These are phyloP conservation scores for Mariannaea sp. DNA, from an alignment of 2,329 filamentous ascomycete species.

Conservation along the genomic window DNA sequence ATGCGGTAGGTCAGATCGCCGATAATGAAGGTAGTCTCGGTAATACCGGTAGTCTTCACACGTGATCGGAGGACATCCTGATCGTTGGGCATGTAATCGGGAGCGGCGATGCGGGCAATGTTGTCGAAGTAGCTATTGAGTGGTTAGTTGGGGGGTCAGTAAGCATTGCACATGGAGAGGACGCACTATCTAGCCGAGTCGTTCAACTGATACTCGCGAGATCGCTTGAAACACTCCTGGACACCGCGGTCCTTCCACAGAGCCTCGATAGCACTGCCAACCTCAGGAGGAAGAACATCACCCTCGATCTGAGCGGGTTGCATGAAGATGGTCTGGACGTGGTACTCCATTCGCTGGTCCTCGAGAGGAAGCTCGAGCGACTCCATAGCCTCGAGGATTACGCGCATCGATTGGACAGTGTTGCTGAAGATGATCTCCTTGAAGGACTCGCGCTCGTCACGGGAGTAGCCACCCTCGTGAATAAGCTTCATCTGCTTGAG, in stretches of 20 bases:
- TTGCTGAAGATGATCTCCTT: slow-evolving; percentile 75
- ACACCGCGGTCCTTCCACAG: slow-evolving; percentile 93
- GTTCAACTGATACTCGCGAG: slow-evolving; percentile 94
- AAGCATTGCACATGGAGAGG: neutral
- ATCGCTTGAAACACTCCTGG: slow-evolving; percentile 93
- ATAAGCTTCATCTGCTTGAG: slow-evolving; percentile 99
- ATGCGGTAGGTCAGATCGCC: slow-evolving; percentile 94
- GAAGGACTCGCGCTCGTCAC: slow-evolving; percentile 76
- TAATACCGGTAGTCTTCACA: slow-evolving; percentile 98
- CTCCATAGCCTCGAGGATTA: slow-evolving; percentile 72
- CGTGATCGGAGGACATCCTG: slow-evolving; percentile 93
- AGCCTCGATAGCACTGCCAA: slow-evolving; percentile 88
- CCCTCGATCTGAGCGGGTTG: slow-evolving; percentile 96
- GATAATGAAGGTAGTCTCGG: slow-evolving; percentile 94
- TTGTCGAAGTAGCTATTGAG: slow-evolving; percentile 88
- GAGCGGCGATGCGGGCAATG: slow-evolving; percentile 85
- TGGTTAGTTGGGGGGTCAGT: slow-evolving; percentile 39
- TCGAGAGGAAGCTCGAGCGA: slow-evolving; percentile 79
- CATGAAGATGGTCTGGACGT: slow-evolving; percentile 99
- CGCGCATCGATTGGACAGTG: slow-evolving; percentile 71
- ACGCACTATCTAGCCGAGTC: slow-evolving; percentile 95
- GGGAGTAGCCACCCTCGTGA: slow-evolving; percentile 97
- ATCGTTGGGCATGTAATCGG: slow-evolving; percentile 93
- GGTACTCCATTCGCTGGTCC: slow-evolving; percentile 92
- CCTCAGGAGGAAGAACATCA: slow-evolving; percentile 90